Evolutionary conservation across 2,329 filamentous ascomycete genomes (phyloP).

Genomic region (Aspergillus quadrilineatus): DNA sequence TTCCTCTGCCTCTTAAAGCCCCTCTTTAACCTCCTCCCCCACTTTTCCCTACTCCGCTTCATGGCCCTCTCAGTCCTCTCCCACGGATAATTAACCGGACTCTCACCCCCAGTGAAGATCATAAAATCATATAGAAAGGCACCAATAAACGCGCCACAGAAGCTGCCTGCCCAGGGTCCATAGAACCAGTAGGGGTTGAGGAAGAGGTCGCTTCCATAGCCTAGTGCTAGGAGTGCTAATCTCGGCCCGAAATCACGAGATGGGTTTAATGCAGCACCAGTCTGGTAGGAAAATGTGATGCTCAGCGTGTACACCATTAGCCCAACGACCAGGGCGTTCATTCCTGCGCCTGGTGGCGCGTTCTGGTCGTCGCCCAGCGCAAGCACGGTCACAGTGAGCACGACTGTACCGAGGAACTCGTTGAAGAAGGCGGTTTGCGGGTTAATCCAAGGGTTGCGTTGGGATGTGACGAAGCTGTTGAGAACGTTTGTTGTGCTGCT

Average conservation of each 20-base stretch:
- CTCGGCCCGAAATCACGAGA: slow-evolving; percentile 53
- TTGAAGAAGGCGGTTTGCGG: slow-evolving; percentile 47
- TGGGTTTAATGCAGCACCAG: slow-evolving; percentile 51
- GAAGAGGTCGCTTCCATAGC: slow-evolving; percentile 46
- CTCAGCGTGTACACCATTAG: slow-evolving; percentile 38
- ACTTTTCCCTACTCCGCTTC: slow-evolving; percentile 46
- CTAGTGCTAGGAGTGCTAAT: slow-evolving; percentile 46
- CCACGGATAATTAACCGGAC: slow-evolving; percentile 53
- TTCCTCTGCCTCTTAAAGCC: slow-evolving; percentile 10
- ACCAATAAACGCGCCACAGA: slow-evolving; percentile 43
- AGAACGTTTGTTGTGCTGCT: slow-evolving; percentile 32
- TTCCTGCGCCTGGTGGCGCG: slow-evolving; percentile 50
- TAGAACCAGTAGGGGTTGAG: slow-evolving; percentile 49
- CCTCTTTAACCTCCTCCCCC: slow-evolving; percentile 30
- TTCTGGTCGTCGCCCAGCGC: slow-evolving; percentile 50
- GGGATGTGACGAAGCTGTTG: slow-evolving; percentile 47
- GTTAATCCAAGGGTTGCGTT: slow-evolving; percentile 41
- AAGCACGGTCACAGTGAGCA: slow-evolving; percentile 45
- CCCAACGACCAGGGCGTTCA: slow-evolving; percentile 53
- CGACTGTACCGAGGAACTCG: slow-evolving; percentile 47
- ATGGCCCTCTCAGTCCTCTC: slow-evolving; percentile 42
- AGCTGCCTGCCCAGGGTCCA: slow-evolving; percentile 43
- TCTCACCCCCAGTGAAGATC: slow-evolving; percentile 53
- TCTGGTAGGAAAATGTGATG: slow-evolving; percentile 48
- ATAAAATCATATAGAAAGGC: slow-evolving; percentile 53